Conservation (phyloP, 257 asterid species). For the Nicotiana sylvestris region DNA sequence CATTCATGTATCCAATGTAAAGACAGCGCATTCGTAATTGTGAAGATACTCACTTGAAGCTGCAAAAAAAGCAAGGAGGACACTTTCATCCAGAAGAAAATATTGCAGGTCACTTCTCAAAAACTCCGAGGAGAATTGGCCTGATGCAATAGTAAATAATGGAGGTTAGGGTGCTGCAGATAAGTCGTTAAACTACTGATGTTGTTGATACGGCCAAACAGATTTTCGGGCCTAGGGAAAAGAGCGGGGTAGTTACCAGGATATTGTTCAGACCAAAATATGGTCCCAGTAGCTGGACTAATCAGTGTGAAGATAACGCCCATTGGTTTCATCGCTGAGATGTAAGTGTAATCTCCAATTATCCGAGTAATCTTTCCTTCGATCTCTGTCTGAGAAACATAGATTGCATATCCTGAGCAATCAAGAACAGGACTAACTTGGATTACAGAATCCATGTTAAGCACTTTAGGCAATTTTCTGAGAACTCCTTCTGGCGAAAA, state of each 20-base stretch:
- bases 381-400: constrained; percentile 65
- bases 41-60: constrained; percentile 54
- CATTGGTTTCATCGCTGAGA: constrained; percentile 73
- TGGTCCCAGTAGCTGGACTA: constrained; percentile 59
- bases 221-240: not conserved
- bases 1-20: not conserved
- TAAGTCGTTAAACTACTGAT: not conserved
- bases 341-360: constrained; percentile 50
- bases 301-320: constrained; percentile 44
- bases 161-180: not conserved
- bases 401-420: constrained; percentile 78
- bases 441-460: constrained; percentile 43
- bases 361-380: constrained; percentile 47
- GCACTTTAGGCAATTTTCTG: constrained; percentile 49
- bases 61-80: constrained; percentile 54
- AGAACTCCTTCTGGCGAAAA: constrained; percentile 68
- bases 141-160: constrained; percentile 29
- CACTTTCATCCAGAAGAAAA: constrained; percentile 64
- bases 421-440: constrained; percentile 74
- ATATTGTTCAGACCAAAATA: constrained; percentile 54
- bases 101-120: constrained; percentile 59
- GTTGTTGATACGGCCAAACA: not conserved
- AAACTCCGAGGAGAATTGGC: constrained; percentile 46
- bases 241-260: constrained; percentile 41
- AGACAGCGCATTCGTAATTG: not conserved